A percentile compares a stretch with the other conserved stretches of the same genome.
phyloP scores from a whole-genome alignment of 345 rosid species.

The Chamaenerion angustifolium region DNA sequence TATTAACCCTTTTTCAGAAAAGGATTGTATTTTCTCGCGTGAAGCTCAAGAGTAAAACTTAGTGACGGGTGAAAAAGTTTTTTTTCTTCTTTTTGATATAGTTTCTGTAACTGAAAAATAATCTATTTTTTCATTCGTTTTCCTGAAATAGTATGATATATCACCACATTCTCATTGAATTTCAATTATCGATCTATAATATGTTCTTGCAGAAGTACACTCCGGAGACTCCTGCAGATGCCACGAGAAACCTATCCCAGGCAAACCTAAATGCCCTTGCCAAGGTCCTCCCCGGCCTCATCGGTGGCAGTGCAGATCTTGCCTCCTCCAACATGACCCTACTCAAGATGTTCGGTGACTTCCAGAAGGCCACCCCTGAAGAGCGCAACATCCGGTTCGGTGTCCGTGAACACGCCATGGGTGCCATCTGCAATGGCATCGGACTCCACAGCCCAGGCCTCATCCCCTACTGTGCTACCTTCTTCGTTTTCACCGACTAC shows the following conservation, averaged over 20 bases:
- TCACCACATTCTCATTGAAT: too few species aligned
- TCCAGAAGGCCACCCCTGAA: slow-evolving; percentile 85
- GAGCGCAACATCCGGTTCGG: slow-evolving; percentile 72
- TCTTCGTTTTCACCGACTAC: slow-evolving; percentile 98
- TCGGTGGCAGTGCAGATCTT: slow-evolving; percentile 97
- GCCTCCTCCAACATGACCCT: slow-evolving; percentile 98
- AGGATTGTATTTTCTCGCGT: too few species aligned
- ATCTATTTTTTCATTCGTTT: too few species aligned
- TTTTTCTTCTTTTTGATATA: too few species aligned
- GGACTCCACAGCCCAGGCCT: slow-evolving; percentile 77
- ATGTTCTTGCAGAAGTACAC: slow-evolving; percentile 54
- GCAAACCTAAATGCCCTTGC: slow-evolving; percentile 74
- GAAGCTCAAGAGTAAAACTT: too few species aligned
- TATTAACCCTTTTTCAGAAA: too few species aligned
- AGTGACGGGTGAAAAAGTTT: too few species aligned
- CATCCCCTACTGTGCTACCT: slow-evolving; percentile 90
- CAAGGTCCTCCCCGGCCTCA: slow-evolving; percentile 71
- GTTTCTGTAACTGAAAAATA: background rate
- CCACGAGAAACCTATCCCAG: slow-evolving; percentile 91
- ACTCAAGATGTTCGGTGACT: slow-evolving; percentile 76
- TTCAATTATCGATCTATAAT: slow-evolving; percentile 6
- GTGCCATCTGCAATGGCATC: slow-evolving; percentile 85
- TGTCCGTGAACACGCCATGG: slow-evolving; percentile 94
- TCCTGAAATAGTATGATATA: too few species aligned
- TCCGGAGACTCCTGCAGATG: slow-evolving; percentile 81